Base-by-base conservation (phyloP, 306 rosid species). In the Mimosa bimucronata region DNA sequence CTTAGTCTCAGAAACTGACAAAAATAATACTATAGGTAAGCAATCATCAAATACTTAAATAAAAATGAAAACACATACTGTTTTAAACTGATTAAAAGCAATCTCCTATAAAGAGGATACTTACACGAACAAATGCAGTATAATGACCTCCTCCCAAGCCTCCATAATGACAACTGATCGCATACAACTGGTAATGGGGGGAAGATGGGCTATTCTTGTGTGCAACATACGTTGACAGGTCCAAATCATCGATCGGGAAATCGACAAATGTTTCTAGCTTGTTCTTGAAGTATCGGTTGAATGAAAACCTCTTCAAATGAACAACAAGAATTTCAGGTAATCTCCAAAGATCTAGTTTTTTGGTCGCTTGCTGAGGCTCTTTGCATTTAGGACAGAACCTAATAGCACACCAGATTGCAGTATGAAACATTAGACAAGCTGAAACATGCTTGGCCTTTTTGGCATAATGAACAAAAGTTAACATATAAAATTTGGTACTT, bases 281-380 rank as follows among this genome's bases (percentile, higher is more conserved):
- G 77, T 88, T 91, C 83, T 85, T 85, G 15, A 81, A 81, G 84
- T 10, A 86, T 53, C 79, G 82, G 77, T 77, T 73, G 78, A 77
- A 87, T 4, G 97, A 92, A 81, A 94, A 92, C 83, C 98, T 88
- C 84, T 94, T 94, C 87, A 94, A 83, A 86, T 94, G 97, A 85
- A 92, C 82, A 79, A 94, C 91, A 62, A 94, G 90, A 79, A 90
- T 84, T 87, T 91, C 92, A 7, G 98, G 98, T 90, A 92, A 88
- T 78, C 93, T 92, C 98, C 98, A 94, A 62, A 92, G 90, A 83
- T 94, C 98, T 77, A 94, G 72, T 85, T 92, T 94, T 85, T 92
- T 94, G 25, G 86, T 85, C 40, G 97, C 98, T 91, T 87, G 97
- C 85, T 77, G 93, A 81, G 84, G 97, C 19, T 52, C 73, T 86